These are phyloP conservation scores for Cymbidium sinense DNA, from an alignment of 106 monocot genomes.

Conservation along the genomic window DNA sequence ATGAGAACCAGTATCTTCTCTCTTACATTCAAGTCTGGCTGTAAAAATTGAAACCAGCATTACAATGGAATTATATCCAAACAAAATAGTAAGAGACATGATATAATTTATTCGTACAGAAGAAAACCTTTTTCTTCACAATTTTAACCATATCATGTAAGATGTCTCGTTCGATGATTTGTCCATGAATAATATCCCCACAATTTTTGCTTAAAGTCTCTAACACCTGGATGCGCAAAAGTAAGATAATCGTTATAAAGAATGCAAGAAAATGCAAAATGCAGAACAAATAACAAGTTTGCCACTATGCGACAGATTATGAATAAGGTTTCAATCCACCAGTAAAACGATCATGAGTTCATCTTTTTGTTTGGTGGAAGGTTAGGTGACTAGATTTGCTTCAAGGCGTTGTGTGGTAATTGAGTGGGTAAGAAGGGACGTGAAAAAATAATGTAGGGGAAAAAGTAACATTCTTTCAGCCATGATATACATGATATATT, in stretches of 20 bases:
- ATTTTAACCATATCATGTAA: slow-evolving; percentile 96
- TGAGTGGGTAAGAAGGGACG: background rate
- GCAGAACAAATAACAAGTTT: background rate
- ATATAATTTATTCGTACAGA: slow-evolving; percentile 3
- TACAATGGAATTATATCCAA: slow-evolving; percentile 3
- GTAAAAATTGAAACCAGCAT: slow-evolving; percentile 7
- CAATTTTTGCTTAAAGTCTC: slow-evolving; percentile 99
- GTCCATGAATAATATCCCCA: slow-evolving; percentile 60
- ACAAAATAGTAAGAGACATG: background rate
- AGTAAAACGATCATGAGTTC: background rate
- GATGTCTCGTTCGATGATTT: slow-evolving; percentile 83
- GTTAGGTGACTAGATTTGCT: background rate
- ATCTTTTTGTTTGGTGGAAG: background rate
- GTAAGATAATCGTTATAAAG: background rate
- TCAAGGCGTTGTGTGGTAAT: background rate
- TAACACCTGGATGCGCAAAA: slow-evolving; percentile 49
- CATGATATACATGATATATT: background rate
- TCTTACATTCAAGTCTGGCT: slow-evolving; percentile 79
- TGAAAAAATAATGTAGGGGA: background rate
- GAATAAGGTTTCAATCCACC: background rate
- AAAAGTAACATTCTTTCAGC: background rate
- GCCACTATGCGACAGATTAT: background rate
- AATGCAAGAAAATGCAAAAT: slow-evolving; percentile 3
- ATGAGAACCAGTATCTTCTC: slow-evolving; percentile 90
- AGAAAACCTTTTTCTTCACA: slow-evolving; percentile 84